Base-by-base conservation (phyloP, 345 rosid genomes). In the Carallia brachiata region DNA sequence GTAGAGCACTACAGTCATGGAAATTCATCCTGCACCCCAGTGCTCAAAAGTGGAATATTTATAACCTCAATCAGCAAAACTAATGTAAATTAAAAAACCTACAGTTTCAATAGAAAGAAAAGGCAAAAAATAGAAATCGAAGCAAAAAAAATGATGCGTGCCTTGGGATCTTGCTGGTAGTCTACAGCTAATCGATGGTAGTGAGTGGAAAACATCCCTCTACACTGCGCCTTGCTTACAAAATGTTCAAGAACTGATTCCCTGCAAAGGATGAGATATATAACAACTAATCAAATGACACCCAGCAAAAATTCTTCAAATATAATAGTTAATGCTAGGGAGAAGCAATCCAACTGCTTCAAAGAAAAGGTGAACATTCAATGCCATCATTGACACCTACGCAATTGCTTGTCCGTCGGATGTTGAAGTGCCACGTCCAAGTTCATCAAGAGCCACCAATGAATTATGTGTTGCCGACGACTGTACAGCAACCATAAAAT, bases 331-430 rank as follows among this genome's bases (percentile, higher is more conserved):
- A 6, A 72, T 27, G 23, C 48, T 23, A 4, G 19, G 15, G 64
- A 76, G 63, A 59, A 52, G 48, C 23, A 28, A 72, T 54, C 19
- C n/a, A 58, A 32, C 57, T 52, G 12, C 19, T 9, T 7, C 17
- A 34, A 63, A 56, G 13, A 52, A 8, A 47, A 70, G 61, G 53
- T 30, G 32, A 50, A 55, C 36, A 4, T 27, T 18, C 72, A 32
- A 18, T 54, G 30, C 23, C 57, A 36, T 54, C 19, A 48, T 34
- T 17, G 62, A 57, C 53, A 78, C 89, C 52, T 84, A 95, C 97
- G 99, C 99, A 81, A 95, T 95, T 78, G 99, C 99, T 82, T 95
- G 98, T 72, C 98, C 98, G 82, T 94, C 98, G 63, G 97, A 94
- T 61, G 98, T 90, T 36, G 97, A 86, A 61, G 98, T 89, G 73